Conservation (phyloP, 257 asterid species). For the Penstemon davidsonii region DNA sequence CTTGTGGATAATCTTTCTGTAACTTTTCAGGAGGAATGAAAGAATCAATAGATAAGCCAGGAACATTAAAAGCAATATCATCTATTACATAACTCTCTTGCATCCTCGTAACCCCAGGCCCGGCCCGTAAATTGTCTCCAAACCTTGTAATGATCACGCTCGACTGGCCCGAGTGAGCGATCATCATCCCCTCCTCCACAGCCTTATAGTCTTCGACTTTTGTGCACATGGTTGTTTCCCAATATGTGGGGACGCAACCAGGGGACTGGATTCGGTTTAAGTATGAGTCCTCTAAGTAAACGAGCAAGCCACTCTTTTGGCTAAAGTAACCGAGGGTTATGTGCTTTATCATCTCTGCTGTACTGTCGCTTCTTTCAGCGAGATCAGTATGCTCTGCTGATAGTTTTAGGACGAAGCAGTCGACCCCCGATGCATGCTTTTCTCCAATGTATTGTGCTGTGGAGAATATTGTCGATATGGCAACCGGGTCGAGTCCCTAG, state of each 20-base stretch:
- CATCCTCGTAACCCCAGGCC: constrained; percentile 66
- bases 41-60: constrained; percentile 66
- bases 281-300: constrained; percentile 75
- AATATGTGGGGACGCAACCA: constrained; percentile 67
- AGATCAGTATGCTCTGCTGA: constrained; percentile 61
- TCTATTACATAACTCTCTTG: constrained; percentile 74
- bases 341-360: constrained; percentile 88
- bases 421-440: constrained; percentile 50
- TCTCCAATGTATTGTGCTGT: constrained; percentile 81
- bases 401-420: constrained; percentile 75
- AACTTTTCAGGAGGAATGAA: constrained; percentile 78
- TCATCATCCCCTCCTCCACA: constrained; percentile 70
- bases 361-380: constrained; percentile 66
- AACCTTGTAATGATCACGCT: constrained; percentile 64
- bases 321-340: constrained; percentile 69
- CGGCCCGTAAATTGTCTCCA: constrained; percentile 60
- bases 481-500: constrained; percentile 77
- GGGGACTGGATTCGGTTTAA: constrained; percentile 74
- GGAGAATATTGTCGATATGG: constrained; percentile 64
- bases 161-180: constrained; percentile 78
- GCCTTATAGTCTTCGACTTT: constrained; percentile 63
- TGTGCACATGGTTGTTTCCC: constrained; percentile 79
- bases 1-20: constrained; percentile 43
- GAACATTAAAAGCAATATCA: constrained; percentile 72
- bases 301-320: constrained; percentile 71